Evolutionary conservation across 169 alveolate species (phyloP), one percentile per base, ranked within the genome.

Genomic region (Neospora caninum): DNA sequence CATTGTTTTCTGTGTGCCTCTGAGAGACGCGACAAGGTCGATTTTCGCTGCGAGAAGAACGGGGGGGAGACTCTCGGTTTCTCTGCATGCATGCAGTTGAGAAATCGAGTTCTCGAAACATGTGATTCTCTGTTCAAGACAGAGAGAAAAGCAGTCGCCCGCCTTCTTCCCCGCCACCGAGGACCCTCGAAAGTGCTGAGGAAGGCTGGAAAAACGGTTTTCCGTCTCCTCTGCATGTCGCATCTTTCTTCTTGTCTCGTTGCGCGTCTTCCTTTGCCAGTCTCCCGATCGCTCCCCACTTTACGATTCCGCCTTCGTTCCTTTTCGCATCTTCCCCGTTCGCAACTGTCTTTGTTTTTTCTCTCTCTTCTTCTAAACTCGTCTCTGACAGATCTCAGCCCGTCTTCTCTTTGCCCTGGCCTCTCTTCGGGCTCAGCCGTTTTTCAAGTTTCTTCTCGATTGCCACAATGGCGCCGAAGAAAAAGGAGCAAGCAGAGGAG

Each of bases 391-490:
- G 58, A 4, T 49, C 58, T 49, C 58, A 7, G 58, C 58, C 58
- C 13, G 22, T 49, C 58, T 4, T 13, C 58, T 49, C 13, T 49
- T 4, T 49, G 1, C 43, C 7, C 84, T 13, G n/a, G 84, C 10
- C 43, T 36, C 39, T 22, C 84, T 64, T 64, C 31, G 31, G 1
- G 20, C 73, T 1, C 73, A 10, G 25, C 31, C 0, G 20, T 22
- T 22, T 64, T 64, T 64, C n/a, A 22, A 22, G 31, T 64, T 29
- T 27, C 58, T 27, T 6, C 73, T 64, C 64, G 18, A 53, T 27
- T 22, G 25, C 43, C 58, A 43, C 53, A 18, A 97, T 97, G 98
- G 97, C 98, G 54, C 98, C 98, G 39, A 97, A 97, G 93, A 97
- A 97, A 93, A 97, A 97, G 93, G 95, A 80, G 18, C 97, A 96